phyloP scores from a whole-genome alignment of 2,329 filamentous ascomycete species.

The Claviceps arundinis region DNA sequence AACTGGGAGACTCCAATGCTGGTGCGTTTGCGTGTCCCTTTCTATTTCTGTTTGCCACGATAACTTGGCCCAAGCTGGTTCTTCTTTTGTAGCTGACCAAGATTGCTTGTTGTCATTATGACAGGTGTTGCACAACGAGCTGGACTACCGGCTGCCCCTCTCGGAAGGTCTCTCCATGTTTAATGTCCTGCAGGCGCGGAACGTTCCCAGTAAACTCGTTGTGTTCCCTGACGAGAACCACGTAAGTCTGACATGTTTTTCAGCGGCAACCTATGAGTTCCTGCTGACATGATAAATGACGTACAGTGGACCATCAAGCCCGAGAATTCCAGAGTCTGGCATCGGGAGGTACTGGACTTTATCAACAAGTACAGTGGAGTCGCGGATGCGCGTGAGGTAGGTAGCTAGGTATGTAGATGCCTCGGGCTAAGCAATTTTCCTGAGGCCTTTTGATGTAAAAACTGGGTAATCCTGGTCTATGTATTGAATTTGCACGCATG shows the following conservation, averaged over 20 bases:
- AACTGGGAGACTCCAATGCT: constrained; percentile 82
- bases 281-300: not conserved
- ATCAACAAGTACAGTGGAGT: constrained; percentile 49
- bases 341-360: constrained; percentile 71
- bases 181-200: constrained; percentile 66
- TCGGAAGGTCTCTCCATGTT: constrained; percentile 76
- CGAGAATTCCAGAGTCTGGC: constrained; percentile 86
- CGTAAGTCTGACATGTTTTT: constrained; percentile 15
- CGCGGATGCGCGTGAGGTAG: constrained; percentile 8
- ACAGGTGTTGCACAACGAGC: constrained; percentile 65
- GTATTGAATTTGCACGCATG: too few relatives aligned
- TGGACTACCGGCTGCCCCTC: constrained; percentile 80
- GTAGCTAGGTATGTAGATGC: not conserved
- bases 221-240: constrained; percentile 68
- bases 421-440: too few relatives aligned
- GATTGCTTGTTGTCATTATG: not conserved
- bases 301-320: constrained; percentile 70
- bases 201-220: constrained; percentile 64
- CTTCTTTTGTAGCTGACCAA: not conserved
- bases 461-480: not conserved
- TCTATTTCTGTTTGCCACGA: not conserved
- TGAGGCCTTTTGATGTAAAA: not conserved
- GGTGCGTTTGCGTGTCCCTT: constrained; percentile 29
- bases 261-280: not conserved
- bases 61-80: not conserved